A percentile compares a stretch with the other conserved stretches of the same genome.
phyloP scores from a whole-genome alignment of 169 alveolate species.

The Cryptosporidium sp. region DNA sequence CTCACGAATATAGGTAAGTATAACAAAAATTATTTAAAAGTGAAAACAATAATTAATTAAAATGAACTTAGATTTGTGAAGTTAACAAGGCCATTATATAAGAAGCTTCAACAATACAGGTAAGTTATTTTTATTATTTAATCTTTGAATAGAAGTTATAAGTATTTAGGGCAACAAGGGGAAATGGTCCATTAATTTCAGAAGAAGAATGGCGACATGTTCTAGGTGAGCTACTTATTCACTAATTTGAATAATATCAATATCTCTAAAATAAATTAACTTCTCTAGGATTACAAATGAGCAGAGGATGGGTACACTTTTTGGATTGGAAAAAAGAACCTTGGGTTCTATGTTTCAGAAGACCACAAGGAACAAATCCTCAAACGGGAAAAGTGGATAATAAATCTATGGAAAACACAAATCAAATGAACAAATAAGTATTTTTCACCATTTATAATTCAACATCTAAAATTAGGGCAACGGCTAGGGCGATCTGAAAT shows the following conservation, averaged over 20 bases:
- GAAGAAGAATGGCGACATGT: slow-evolving; percentile 76
- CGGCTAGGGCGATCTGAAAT: not conserved
- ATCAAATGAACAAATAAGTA: slow-evolving; percentile 27
- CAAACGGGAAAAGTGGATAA: slow-evolving; percentile 68
- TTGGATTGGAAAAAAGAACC: slow-evolving; percentile 74
- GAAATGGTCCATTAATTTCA: slow-evolving; percentile 63
- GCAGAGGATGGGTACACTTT: slow-evolving; percentile 74
- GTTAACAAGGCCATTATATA: slow-evolving; percentile 61
- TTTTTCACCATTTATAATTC: not conserved
- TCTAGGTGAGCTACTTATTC: slow-evolving; percentile 16
- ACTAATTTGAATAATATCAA: not conserved
- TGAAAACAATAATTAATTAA: not conserved
- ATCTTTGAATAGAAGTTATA: not conserved
- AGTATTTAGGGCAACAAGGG: slow-evolving; percentile 61
- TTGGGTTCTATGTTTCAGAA: slow-evolving; percentile 69
- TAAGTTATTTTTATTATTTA: not conserved
- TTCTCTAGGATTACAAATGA: slow-evolving; percentile 64
- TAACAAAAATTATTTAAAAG: not conserved
- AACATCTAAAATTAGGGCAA: not conserved
- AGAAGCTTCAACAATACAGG: slow-evolving; percentile 74
- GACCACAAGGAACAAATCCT: slow-evolving; percentile 74
- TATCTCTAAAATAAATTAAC: not conserved
- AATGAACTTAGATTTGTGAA: slow-evolving; percentile 43
- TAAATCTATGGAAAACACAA: slow-evolving; percentile 8
- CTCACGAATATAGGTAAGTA: slow-evolving; percentile 67